Conservation (phyloP, 2,329 filamentous ascomycete genomes). For the Nothophoma quercina region DNA sequence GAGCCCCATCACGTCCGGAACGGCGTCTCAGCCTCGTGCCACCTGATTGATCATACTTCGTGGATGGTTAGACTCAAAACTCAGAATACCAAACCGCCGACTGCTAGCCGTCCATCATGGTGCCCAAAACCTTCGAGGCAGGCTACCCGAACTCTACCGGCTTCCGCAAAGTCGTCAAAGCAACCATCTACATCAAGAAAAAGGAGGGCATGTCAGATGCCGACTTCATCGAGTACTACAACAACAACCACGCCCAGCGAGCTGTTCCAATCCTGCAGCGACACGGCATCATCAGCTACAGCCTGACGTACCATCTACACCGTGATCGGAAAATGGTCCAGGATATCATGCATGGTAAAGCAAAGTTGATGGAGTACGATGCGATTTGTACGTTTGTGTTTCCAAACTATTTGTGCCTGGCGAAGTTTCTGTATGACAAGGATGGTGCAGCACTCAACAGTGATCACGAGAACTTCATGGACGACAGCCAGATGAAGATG, state of each 20-base stretch:
- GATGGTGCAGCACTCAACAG: conserved; percentile 51
- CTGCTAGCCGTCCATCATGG: conserved; percentile 40
- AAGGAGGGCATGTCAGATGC: conserved; percentile 55
- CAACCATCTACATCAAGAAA: conserved; percentile 57
- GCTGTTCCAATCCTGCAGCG: conserved; percentile 54
- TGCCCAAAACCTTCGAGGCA: conserved; percentile 55
- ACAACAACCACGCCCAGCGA: conserved; percentile 54
- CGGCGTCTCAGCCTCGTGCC: too few species aligned
- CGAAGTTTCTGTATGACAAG: conserved; percentile 57
- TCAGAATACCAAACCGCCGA: background rate
- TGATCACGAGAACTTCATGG: conserved; percentile 52
- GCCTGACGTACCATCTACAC: conserved; percentile 56
- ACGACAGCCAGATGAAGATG: conserved; percentile 53
- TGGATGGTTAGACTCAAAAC: too few species aligned
- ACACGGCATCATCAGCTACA: conserved; percentile 56
- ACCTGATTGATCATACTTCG: too few species aligned
- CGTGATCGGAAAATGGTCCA: conserved; percentile 54
- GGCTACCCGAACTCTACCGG: conserved; percentile 51
- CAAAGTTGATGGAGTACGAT: conserved; percentile 54
- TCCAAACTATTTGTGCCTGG: conserved; percentile 55
- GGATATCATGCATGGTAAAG: conserved; percentile 57
- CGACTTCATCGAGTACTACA: conserved; percentile 57
- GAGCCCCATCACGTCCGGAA: too few species aligned
- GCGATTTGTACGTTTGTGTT: conserved; percentile 60
- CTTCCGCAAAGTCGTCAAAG: conserved; percentile 58